Percentiles rank a stretch among this genome's conserved stretches.
These are phyloP conservation scores for Rhododendron henanense DNA, from an alignment of 148 eudicot genomes.

Conservation along the genomic window DNA sequence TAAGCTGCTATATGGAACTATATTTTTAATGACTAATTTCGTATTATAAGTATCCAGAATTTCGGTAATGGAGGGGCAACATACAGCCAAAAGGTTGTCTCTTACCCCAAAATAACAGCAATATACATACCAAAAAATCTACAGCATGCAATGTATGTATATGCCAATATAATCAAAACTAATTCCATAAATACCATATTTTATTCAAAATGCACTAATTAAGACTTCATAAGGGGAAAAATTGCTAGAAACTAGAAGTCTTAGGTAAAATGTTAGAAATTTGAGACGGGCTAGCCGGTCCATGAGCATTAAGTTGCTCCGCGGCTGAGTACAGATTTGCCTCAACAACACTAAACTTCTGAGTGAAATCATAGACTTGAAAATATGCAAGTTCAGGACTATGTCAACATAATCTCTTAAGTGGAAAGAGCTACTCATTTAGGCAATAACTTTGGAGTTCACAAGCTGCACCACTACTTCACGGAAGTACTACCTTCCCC, in stretches of 20 bases:
- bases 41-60: not conserved
- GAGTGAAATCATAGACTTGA: not conserved
- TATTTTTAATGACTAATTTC: not conserved
- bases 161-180: not conserved
- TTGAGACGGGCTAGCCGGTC: not conserved
- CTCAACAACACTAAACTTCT: not conserved
- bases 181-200: not conserved
- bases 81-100: not conserved
- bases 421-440: not conserved
- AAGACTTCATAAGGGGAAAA: not conserved
- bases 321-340: not conserved
- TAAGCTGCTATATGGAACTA: not conserved
- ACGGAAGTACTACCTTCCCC: constrained; percentile 62
- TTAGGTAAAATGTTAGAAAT: not conserved
- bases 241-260: not conserved
- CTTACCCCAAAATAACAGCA: not conserved
- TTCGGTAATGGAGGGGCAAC: not conserved
- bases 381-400: not conserved
- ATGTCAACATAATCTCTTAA: not conserved
- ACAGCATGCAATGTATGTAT: not conserved
- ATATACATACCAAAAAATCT: not conserved
- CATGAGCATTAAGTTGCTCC: not conserved
- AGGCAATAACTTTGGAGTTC: not conserved
- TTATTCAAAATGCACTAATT: not conserved
- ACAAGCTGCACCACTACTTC: not conserved